Evolutionary conservation across 202 grass and related monocot genomes (phyloP), one percentile per base, ranked within the genome.

Genomic region (Carex arenaria): DNA sequence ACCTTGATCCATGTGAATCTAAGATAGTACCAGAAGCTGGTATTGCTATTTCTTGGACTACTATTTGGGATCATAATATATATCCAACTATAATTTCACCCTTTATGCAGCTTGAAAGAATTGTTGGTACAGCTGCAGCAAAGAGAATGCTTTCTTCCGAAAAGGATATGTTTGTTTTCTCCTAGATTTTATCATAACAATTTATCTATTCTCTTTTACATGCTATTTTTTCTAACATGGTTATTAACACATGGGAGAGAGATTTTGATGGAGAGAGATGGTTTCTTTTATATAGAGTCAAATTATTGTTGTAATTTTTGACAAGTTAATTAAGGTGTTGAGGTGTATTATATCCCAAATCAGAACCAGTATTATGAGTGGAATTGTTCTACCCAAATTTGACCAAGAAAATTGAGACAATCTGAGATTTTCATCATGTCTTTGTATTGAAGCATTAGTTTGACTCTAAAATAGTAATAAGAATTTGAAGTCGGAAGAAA

Each of bases 161-260:
- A 32, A 94, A 94, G 75, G 66, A 85, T 72, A 90, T 94, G 84
- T 94, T 97, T 78, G 86, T 94, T 55, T 94, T 97, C 65, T 89
- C 79, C 73, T 97, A 73, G 92, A 56, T 85, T 26, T 36, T 18
- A 20, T 57, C 53, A 3, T 73, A 42, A 80, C 76, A 59, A 42
- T 60, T 75, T 13, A 5, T 34, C 23, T 5, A 32, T 28, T 76
- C 14, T 76, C 9, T 76, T 49, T 57, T 76, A 32, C 26, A 34
- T 17, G 14, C 26, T 76, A 28, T 54, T 32, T 28, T 56, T 76
- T 76, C 45, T 17, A 76, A 34, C 72, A 76, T 76, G 15, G 13
- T 74, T 74, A 74, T 28, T 22, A 53, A 17, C 12, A 5, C 45
- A 74, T 74, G 34, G 8, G 64, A 67, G 49, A 36, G 34, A 75